Conservation (phyloP, 305 asterid species). For the Plantago lanceolata region DNA sequence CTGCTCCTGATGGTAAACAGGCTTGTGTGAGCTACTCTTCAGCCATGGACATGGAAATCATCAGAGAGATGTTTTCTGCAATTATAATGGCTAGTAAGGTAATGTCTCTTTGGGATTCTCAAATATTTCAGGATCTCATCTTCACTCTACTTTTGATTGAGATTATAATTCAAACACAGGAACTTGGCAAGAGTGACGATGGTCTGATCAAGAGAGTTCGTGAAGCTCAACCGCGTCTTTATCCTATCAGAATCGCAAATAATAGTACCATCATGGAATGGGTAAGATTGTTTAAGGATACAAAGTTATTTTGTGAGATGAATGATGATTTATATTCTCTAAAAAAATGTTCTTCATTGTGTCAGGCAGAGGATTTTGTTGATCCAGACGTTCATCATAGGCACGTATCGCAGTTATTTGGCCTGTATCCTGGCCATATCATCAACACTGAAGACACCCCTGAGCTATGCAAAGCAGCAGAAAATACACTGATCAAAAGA, state of each 20-base stretch:
- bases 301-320: background rate
- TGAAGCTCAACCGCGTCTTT: slow-evolving; percentile 57
- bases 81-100: slow-evolving; percentile 72
- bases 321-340: background rate
- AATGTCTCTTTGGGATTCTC: slow-evolving; percentile 11
- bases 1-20: slow-evolving; percentile 60
- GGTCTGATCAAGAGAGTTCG: slow-evolving; percentile 49
- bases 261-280: slow-evolving; percentile 87
- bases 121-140: slow-evolving; percentile 3
- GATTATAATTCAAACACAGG: slow-evolving; percentile 34
- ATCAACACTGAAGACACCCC: slow-evolving; percentile 46
- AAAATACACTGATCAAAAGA: slow-evolving; percentile 50
- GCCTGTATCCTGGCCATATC: slow-evolving; percentile 69
- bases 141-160: background rate
- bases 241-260: slow-evolving; percentile 48
- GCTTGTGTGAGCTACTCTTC: slow-evolving; percentile 76
- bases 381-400: slow-evolving; percentile 75
- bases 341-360: slow-evolving; percentile 5
- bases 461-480: slow-evolving; percentile 65
- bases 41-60: slow-evolving; percentile 72
- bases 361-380: slow-evolving; percentile 58
- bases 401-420: slow-evolving; percentile 75
- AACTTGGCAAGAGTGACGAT: slow-evolving; percentile 48
- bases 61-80: slow-evolving; percentile 54
- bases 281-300: slow-evolving; percentile 38